Evolutionary conservation across 1,139 yeast species (phyloP), one percentile per base, ranked within the genome.

Genomic region (Saccharomyces hybrid): DNA sequence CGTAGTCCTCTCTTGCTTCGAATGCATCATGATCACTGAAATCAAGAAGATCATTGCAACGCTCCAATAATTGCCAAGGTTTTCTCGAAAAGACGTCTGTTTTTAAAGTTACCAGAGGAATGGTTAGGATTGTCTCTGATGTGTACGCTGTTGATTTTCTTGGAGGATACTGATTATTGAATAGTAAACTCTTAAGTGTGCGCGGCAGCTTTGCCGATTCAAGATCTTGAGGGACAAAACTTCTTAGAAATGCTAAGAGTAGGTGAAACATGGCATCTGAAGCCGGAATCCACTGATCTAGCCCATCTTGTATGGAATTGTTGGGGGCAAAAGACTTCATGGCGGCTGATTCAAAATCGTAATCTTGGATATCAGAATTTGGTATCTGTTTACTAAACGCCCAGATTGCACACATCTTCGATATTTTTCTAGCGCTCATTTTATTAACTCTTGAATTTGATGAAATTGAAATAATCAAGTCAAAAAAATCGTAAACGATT

Each of bases 321-420:
- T 63, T 67, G 4, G 59, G 55, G 5, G 54, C 47, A 23, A 48
- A 48, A 31, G 44, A 28, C 28, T 51, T 44, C 13, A 55, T 42
- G 25, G 49, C 52, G 27, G 47, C 52, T 14, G 55, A 48, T n/a
- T 62, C 63, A 46, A 64, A 63, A 53, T 61, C 65, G 31, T 59
- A 61, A 38, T 59, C 59, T 9, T 53, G 46, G 20, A 56, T 44
- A 14, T 54, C 50, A 4, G 58, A 44, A 20, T 59, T 53, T 7
- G 69, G 59, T 50, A 67, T 54, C 49, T 70, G 61, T 53, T 69
- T 66, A 59, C 61, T 82, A 64, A 90, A 90, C 0, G 96, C 97
- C 96, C 96, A 90, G 41, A 88, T 73, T 25, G 93, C 91, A 38
- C 95, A 85, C 82, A 90, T 79, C 62, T 87, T 83, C 16, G 95